A percentile compares a stretch with the other conserved stretches of the same genome.
Conservation (phyloP, 164 flowering plant species). For the Liquidambar formosana region DNA sequence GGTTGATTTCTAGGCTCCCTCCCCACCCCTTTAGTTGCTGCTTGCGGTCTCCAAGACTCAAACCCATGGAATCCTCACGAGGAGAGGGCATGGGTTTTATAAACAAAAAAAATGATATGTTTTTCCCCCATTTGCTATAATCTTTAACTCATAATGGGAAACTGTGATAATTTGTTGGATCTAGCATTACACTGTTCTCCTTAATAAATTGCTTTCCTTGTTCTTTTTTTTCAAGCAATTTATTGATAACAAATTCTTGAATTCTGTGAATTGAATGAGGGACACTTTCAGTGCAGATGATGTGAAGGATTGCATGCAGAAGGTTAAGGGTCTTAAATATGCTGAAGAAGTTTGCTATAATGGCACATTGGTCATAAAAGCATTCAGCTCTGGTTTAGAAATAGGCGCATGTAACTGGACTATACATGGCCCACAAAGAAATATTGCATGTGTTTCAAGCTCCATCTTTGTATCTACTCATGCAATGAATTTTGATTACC, state of each 20-base stretch:
- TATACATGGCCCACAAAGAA: slow-evolving; percentile 52
- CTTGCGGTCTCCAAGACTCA: too few relatives aligned
- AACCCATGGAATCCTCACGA: too few relatives aligned
- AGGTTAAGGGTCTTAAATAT: slow-evolving; percentile 66
- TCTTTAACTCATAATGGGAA: too few relatives aligned
- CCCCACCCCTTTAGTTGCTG: too few relatives aligned
- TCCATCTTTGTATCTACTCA: slow-evolving; percentile 58
- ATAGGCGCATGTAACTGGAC: slow-evolving; percentile 90
- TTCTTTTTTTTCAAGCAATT: neutral
- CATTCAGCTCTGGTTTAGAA: slow-evolving; percentile 90
- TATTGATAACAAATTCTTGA: neutral
- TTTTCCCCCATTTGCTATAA: too few relatives aligned
- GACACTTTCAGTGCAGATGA: slow-evolving; percentile 73
- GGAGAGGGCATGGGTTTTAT: too few relatives aligned
- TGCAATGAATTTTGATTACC: slow-evolving; percentile 71
- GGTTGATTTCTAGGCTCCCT: too few relatives aligned
- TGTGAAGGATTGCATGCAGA: slow-evolving; percentile 63
- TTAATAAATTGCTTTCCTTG: too few relatives aligned
- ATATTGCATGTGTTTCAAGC: slow-evolving; percentile 51
- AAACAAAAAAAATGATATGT: too few relatives aligned
- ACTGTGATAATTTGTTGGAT: too few relatives aligned
- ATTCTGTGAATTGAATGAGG: neutral
- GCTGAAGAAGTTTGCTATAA: slow-evolving; percentile 82
- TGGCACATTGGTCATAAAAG: slow-evolving; percentile 60
- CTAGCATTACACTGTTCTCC: too few relatives aligned